These are phyloP conservation scores for Kluyveromyces sp. DNA, from an alignment of 1,139 yeast genomes.

Conservation along the genomic window DNA sequence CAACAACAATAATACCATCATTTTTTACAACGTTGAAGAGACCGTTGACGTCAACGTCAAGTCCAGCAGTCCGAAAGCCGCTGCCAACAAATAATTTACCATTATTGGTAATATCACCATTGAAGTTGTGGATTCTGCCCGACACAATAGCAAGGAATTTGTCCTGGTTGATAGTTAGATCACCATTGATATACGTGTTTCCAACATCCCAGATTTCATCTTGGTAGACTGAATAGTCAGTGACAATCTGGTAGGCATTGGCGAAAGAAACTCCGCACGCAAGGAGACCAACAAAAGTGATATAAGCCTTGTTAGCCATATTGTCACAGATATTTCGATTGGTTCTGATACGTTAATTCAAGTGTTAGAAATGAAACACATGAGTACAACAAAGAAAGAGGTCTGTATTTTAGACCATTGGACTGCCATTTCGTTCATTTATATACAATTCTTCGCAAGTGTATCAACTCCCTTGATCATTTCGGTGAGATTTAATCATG, in stretches of 20 bases:
- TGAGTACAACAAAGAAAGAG: too few relatives aligned
- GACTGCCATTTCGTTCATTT: too few relatives aligned
- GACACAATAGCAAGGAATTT: slow-evolving; percentile 12
- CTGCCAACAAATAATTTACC: slow-evolving; percentile 16
- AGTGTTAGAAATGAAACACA: too few relatives aligned
- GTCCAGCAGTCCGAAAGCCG: slow-evolving; percentile 9
- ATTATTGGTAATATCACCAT: slow-evolving; percentile 9
- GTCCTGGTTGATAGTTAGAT: slow-evolving; percentile 8
- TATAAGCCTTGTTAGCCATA: background rate
- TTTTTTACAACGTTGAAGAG: slow-evolving; percentile 7
- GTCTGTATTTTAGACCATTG: too few relatives aligned
- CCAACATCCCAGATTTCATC: background rate
- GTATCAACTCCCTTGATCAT: too few relatives aligned
- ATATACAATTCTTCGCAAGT: too few relatives aligned
- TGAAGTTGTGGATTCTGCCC: slow-evolving; percentile 8
- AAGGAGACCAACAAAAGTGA: background rate
- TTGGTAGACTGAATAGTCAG: background rate
- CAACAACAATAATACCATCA: slow-evolving; percentile 14
- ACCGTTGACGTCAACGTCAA: slow-evolving; percentile 6
- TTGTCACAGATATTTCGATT: too few relatives aligned
- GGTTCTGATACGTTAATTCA: too few relatives aligned
- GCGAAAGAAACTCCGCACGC: background rate
- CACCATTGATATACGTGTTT: slow-evolving; percentile 6
- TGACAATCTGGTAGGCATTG: background rate
- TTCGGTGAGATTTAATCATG: too few relatives aligned